Conservation (phyloP, 2,329 filamentous ascomycete genomes). For the Colletotrichum graminicola region DNA sequence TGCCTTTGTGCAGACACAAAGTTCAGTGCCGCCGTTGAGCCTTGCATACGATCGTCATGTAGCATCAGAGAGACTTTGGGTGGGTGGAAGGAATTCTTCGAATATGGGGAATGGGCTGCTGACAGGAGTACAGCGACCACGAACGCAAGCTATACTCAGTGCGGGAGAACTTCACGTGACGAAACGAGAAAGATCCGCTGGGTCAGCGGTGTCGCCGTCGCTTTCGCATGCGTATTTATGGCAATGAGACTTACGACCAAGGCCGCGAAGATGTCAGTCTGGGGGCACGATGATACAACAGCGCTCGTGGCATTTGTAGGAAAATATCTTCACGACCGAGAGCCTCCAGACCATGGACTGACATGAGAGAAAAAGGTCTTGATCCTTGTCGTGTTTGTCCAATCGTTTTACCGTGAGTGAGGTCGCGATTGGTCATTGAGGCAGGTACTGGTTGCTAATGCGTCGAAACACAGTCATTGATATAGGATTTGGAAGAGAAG, state of each 20-base stretch:
- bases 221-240: background rate
- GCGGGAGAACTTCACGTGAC: slow-evolving; percentile 1
- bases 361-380: background rate
- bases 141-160: slow-evolving; percentile 4
- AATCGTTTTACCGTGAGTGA: slow-evolving; percentile 3
- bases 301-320: slow-evolving; percentile 15
- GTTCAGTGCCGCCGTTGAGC: slow-evolving; percentile 45
- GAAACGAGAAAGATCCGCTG: background rate
- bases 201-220: background rate
- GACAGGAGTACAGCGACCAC: background rate
- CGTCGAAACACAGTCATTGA: slow-evolving; percentile 44
- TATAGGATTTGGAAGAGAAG: slow-evolving; percentile 51
- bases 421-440: no score
- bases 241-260: slow-evolving; percentile 17
- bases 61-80: slow-evolving; percentile 49
- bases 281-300: slow-evolving; percentile 19
- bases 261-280: background rate
- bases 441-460: slow-evolving; percentile 31
- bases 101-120: background rate
- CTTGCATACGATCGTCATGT: slow-evolving; percentile 48
- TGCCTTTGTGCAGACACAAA: slow-evolving; percentile 51
- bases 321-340: rapidly evolving
- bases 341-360: background rate
- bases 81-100: slow-evolving; percentile 41
- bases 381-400: background rate